These are phyloP conservation scores for Lactifluus volemus DNA, from an alignment of 768 basidiomycete species.

Conservation along the genomic window DNA sequence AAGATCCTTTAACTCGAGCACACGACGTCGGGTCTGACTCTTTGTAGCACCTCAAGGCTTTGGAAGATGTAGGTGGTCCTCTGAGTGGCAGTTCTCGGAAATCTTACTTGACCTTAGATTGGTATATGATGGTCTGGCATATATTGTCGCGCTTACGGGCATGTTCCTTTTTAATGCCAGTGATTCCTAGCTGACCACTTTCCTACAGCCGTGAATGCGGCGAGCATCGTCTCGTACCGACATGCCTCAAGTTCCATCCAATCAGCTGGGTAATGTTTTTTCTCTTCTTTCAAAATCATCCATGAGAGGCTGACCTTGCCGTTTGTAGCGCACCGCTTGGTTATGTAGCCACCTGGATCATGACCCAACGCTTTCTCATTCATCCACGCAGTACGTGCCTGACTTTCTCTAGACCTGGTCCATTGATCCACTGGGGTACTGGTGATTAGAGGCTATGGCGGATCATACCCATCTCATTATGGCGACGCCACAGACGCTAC, in stretches of 20 bases:
- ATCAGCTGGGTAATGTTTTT: slow-evolving; percentile 9
- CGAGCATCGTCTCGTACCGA: slow-evolving; percentile 24
- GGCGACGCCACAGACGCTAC: background rate
- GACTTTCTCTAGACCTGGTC: no score
- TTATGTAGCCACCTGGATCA: slow-evolving; percentile 29
- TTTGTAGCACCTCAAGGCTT: slow-evolving; percentile 20
- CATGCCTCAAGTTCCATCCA: slow-evolving; percentile 16
- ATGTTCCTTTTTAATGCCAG: background rate
- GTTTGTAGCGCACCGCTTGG: slow-evolving; percentile 25
- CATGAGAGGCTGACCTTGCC: background rate
- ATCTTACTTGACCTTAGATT: slow-evolving; percentile 8
- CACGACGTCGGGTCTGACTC: background rate
- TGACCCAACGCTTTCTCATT: slow-evolving; percentile 30
- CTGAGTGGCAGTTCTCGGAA: slow-evolving; percentile 2
- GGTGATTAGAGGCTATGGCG: background rate
- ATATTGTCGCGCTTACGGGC: background rate
- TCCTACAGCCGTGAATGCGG: background rate
- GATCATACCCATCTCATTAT: background rate
- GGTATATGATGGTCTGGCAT: background rate
- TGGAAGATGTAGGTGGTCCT: slow-evolving; percentile 15
- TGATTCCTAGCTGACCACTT: background rate
- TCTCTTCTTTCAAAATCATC: background rate
- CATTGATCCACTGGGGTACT: background rate
- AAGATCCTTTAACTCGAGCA: background rate
- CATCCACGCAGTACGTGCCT: slow-evolving; percentile 26